These are phyloP conservation scores for Phytopythium aichiense DNA, from an alignment of 352 stramenopile species.

Conservation along the genomic window DNA sequence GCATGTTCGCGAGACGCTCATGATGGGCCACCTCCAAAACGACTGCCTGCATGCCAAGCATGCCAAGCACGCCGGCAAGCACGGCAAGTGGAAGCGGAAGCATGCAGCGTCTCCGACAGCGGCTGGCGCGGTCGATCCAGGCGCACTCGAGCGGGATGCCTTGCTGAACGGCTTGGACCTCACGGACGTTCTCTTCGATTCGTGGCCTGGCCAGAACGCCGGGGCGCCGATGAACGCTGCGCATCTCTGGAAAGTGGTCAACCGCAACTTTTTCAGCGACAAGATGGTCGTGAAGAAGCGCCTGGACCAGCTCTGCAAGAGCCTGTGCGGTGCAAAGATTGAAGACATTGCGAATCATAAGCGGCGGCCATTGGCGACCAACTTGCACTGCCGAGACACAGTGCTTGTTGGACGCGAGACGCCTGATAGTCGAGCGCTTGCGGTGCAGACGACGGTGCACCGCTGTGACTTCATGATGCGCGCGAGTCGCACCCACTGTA, in stretches of 20 bases:
- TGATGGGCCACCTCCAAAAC: constrained; percentile 69
- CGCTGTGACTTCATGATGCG: constrained; percentile 83
- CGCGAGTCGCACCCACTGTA: constrained; percentile 53
- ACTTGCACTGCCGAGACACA: constrained; percentile 64
- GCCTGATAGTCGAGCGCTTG: constrained; percentile 19
- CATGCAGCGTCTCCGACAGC: constrained; percentile 20
- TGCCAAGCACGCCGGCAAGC: constrained; percentile 28
- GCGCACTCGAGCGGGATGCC: constrained; percentile 19
- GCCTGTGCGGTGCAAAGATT: constrained; percentile 58
- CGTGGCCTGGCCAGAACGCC: constrained; percentile 70
- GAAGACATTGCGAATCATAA: constrained; percentile 57
- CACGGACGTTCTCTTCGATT: constrained; percentile 74
- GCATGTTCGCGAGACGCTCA: constrained; percentile 47
- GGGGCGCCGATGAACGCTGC: constrained; percentile 71
- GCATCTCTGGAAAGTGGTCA: constrained; percentile 73
- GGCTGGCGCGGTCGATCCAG: constrained; percentile 11
- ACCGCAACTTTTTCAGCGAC: constrained; percentile 63
- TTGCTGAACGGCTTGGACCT: constrained; percentile 27
- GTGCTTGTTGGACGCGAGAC: constrained; percentile 47
- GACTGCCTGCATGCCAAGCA: constrained; percentile 36
- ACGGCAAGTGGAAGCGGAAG: constrained; percentile 38
- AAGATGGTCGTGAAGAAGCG: constrained; percentile 62
- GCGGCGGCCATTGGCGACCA: constrained; percentile 18
- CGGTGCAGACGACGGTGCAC: constrained; percentile 51
- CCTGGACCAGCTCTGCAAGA: constrained; percentile 68